A percentile compares a stretch with the other conserved stretches of the same genome.
Evolutionary conservation across 1,284 basidiomycete genomes (phyloP).

Genomic region (Cystobasidiaceae sp.): DNA sequence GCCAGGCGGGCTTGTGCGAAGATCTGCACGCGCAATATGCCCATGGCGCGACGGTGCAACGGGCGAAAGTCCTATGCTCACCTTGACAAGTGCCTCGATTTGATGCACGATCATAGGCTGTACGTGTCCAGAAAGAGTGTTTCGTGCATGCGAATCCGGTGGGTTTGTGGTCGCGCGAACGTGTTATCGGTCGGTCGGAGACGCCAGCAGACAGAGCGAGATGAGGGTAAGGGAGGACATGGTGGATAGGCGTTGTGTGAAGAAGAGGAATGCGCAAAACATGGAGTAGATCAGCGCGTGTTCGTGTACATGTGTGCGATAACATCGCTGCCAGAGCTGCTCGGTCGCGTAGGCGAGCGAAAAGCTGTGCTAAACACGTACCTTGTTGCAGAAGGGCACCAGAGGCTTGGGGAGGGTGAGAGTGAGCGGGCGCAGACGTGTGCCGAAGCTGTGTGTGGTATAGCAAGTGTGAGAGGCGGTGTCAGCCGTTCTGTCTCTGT

Average conservation of each 20-base stretch:
- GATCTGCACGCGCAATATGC: too few species aligned
- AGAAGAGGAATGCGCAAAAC: background rate
- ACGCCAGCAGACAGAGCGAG: too few species aligned
- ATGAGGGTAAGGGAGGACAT: background rate
- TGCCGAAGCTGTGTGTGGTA: constrained; percentile 25
- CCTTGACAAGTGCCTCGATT: constrained; percentile 54
- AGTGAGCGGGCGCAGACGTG: constrained; percentile 51
- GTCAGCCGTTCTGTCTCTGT: background rate
- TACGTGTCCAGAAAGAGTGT: background rate
- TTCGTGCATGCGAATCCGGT: background rate
- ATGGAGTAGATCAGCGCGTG: too few species aligned
- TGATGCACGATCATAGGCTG: constrained; percentile 47
- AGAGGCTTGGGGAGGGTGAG: constrained; percentile 54
- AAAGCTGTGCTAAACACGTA: constrained; percentile 20
- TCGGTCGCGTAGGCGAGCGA: background rate
- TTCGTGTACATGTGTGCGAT: too few species aligned
- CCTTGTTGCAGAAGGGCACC: constrained; percentile 50
- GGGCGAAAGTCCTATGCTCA: constrained; percentile 37
- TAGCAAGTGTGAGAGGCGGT: background rate
- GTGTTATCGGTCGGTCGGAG: too few species aligned
- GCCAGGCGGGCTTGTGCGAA: too few species aligned
- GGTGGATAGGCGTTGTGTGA: background rate
- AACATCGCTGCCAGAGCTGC: background rate
- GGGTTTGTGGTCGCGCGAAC: background rate
- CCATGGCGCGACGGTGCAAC: too few species aligned